Evolutionary conservation across 768 basidiomycete species (phyloP).

Genomic region (Leccinum incarnatum): DNA sequence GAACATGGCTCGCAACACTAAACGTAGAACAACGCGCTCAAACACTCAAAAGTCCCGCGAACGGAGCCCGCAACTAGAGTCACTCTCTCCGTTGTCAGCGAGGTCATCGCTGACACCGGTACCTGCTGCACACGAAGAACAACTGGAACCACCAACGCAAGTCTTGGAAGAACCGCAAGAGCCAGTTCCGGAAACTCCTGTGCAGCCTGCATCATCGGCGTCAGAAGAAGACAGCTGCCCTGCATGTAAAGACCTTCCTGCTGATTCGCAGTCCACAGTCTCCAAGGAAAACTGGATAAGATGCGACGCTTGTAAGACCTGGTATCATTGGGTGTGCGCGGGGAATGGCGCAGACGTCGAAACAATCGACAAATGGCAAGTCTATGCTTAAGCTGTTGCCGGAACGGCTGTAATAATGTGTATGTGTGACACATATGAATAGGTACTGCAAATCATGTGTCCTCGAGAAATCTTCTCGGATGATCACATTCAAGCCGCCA

Average conservation of each 20-base stretch:
- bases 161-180: constrained; percentile 15
- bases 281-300: constrained; percentile 79
- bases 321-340: constrained; percentile 84
- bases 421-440: constrained; percentile 18
- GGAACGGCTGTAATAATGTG: constrained; percentile 12
- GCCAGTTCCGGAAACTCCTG: constrained; percentile 10
- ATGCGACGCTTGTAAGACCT: constrained; percentile 77
- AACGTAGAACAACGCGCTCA: constrained; percentile 42
- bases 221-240: constrained; percentile 44
- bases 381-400: constrained; percentile 14
- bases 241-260: constrained; percentile 43
- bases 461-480: constrained; percentile 53
- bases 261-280: constrained; percentile 32
- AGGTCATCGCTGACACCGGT: constrained; percentile 31
- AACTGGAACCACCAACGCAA: constrained; percentile 12
- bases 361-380: constrained; percentile 76
- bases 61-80: constrained; percentile 29
- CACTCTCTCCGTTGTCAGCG: constrained; percentile 31
- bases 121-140: constrained; percentile 21
- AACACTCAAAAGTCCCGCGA: constrained; percentile 37
- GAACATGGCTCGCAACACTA: constrained; percentile 41
- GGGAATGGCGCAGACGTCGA: constrained; percentile 64
- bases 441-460: constrained; percentile 75
- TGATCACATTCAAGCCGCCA: constrained; percentile 73
- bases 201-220: constrained; percentile 7